Evolutionary conservation across 306 rosid genomes (phyloP), one percentile per base, ranked within the genome.

Genomic region (Crotalaria pallida): DNA sequence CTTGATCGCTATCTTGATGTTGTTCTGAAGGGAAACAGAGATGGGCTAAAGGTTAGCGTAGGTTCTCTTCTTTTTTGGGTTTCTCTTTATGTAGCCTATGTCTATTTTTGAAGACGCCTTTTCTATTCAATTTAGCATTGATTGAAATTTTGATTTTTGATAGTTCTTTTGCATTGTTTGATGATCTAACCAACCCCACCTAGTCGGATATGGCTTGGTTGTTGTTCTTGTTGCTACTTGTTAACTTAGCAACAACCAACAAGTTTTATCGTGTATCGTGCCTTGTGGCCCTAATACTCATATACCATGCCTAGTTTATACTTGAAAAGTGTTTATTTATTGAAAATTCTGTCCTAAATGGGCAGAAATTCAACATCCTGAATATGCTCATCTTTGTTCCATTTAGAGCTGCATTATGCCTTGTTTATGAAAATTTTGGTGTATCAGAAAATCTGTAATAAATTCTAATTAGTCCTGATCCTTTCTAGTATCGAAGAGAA

Each of bases 1-100:
- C 67, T 75, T 80, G 99, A 94, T 73, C 97, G 99, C 12, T 94
- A 94, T 79, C 92, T 94, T 17, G 97, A 94, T 7, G 91, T 82
- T 57, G 99, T 94, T 66, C 77, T 94, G 81, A 94, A 89, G 87
- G 97, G 99, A 21, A 91, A 94, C 88, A 86, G 68, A 79, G 99
- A 91, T 79, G 97, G 99, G 16, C 76, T 94, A 78, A 94, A 91
- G 99, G 99, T 95, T 80, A 67, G 26, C 53, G 76, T 44, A 7
- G 18, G 15, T 56, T 70, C 73, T 24, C 51, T 60, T 24, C 21
- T 57, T 36, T 49, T 64, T 26, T 56, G 51, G 63, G 29, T 53
- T 57, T 64, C 15, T 74, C 60, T 40, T 33, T 52, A 22, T 52
- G 16, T 57, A 51, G 69, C 52, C 61, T 26, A 3, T 17, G 1